Base-by-base conservation (phyloP, 345 rosid genomes). In the Combretum micranthum region DNA sequence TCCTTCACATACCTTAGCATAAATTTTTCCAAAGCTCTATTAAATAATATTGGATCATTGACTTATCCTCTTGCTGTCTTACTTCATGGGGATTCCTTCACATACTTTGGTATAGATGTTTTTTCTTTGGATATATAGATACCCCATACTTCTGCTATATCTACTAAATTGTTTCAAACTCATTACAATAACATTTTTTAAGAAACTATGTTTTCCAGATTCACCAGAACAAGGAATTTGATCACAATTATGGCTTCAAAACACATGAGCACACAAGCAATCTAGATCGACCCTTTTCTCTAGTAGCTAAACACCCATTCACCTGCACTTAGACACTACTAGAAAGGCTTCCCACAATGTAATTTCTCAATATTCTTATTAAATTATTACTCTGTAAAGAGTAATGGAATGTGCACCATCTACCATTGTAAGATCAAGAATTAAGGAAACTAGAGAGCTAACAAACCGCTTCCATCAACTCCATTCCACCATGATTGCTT, bases 401-500 rank as follows among this genome's bases (percentile, higher is more conserved):
- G 6, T 25, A 21, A 18, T 19, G n/a, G 5, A 21, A n/a, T 8
- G 12, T 47, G 4, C 77, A 81, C 37, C n/a, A 52, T 14, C 69
- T 81, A 3, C 75, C 79, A 64, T 68, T 75, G 54, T 68, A 67
- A 13, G 23, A 18, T 17, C 45, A 75, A 7, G 61, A 55, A 53
- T 47, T 32, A 62, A 78, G 15, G 64, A 73, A 56, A 56, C 73
- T 12, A 73, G 75, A 60, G 68, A 73, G 59, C 71, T 72, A 4
- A 54, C 64, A 51, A 73, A 58, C 53, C 77, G 83, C 16, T 9
- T 3, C 32, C 81, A 78, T 54, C n/a, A n/a, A n/a, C n/a, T n/a
- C 69, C 64, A 49, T 81, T 78, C 46, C 83, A 73, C 56, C 60
- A 39, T 46, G 71, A 50, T 9, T 81, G 79, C 64, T 42, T 81